Percentiles rank a stretch among this genome's conserved stretches.
Conservation (phyloP, 495 filamentous ascomycete genomes). For the Penicillium daleae region DNA sequence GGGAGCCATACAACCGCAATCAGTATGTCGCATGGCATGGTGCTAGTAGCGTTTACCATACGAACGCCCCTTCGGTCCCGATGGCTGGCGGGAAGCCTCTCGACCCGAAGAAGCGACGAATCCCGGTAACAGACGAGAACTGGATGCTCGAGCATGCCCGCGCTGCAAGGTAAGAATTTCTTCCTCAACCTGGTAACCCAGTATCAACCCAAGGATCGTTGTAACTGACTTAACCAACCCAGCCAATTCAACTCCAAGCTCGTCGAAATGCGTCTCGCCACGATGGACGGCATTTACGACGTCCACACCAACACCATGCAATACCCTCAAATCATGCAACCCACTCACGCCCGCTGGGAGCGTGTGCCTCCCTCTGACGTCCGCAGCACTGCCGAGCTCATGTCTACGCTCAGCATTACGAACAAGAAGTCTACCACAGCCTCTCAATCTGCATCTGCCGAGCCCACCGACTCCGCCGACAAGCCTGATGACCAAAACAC, state of each 20-base stretch:
- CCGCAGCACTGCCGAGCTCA: constrained; percentile 32
- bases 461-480: constrained; percentile 11
- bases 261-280: constrained; percentile 63
- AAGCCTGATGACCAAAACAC: constrained; percentile 9
- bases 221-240: constrained; percentile 30
- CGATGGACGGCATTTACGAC: constrained; percentile 81
- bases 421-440: constrained; percentile 22
- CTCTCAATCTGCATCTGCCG: constrained; percentile 1
- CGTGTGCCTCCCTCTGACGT: constrained; percentile 52
- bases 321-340: constrained; percentile 86
- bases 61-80: constrained; percentile 75
- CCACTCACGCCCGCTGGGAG: constrained; percentile 83
- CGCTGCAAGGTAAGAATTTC: constrained; percentile 71
- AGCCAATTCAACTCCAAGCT: constrained; percentile 83
- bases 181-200: background rate
- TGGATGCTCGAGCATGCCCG: constrained; percentile 96
- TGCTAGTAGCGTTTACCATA: constrained; percentile 92
- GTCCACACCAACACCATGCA: constrained; percentile 90
- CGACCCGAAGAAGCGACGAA: constrained; percentile 76
- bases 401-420: constrained; percentile 45
- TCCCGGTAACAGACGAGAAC: constrained; percentile 92
- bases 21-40: constrained; percentile 99
- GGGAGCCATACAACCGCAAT: constrained; percentile 86
- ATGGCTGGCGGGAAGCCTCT: constrained; percentile 71
- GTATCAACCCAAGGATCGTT: background rate